Percentiles rank a stretch among this genome's conserved stretches.
phyloP scores from a whole-genome alignment of 345 rosid species.

The Camelina hispida region DNA sequence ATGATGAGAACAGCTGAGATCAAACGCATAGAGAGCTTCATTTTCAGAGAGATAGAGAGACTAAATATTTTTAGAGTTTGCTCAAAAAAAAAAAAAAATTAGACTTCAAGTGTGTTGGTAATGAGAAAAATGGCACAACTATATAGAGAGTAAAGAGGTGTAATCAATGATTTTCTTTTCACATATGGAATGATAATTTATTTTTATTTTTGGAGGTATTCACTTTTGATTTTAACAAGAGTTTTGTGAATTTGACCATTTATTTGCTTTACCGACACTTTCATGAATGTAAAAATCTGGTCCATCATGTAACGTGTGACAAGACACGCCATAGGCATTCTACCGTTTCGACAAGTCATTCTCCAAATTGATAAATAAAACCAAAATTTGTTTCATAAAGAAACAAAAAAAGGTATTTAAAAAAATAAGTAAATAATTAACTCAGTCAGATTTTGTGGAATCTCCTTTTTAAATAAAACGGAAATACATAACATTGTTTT shows the following conservation, averaged over 20 bases:
- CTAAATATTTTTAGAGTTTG: not conserved
- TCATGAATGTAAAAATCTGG: constrained; percentile 3
- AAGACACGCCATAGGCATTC: constrained; percentile 10
- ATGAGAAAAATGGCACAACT: constrained; percentile 13
- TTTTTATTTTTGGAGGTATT: constrained; percentile 16
- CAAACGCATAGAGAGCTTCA: constrained; percentile 43
- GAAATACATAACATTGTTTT: too few species aligned
- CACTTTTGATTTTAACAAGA: constrained; percentile 1
- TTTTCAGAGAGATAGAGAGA: constrained; percentile 23
- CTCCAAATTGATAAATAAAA: not conserved
- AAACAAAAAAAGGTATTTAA: not conserved
- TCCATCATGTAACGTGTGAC: constrained; percentile 27
- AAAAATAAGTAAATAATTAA: constrained; percentile 18
- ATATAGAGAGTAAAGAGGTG: constrained; percentile 21
- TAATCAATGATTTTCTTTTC: too few species aligned
- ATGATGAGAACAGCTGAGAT: constrained; percentile 38
- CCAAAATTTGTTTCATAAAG: not conserved
- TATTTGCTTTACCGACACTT: constrained; percentile 37
- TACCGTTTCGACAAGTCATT: constrained; percentile 18
- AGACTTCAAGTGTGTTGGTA: constrained; percentile 1
- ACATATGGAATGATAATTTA: too few species aligned
- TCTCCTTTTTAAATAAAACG: too few species aligned
- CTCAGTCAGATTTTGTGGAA: constrained; percentile 14
- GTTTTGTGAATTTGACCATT: constrained; percentile 21
- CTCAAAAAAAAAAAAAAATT: too few species aligned